Evolutionary conservation across 495 filamentous ascomycete species (phyloP).

Genomic region (Talaromyces trachyspermus): DNA sequence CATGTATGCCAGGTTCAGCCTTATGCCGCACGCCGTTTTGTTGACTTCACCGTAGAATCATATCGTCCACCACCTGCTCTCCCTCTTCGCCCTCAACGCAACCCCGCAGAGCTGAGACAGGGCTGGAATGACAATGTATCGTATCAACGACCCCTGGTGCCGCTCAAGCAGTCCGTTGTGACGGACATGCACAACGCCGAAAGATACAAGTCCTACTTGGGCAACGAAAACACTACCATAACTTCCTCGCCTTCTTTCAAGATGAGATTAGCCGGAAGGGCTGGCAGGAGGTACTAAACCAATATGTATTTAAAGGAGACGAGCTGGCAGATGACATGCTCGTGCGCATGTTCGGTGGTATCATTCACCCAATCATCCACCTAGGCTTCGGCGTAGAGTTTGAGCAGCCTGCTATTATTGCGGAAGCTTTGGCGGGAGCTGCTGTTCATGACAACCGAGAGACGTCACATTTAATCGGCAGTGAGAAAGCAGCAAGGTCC

Average conservation of each 20-base stretch:
- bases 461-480: conserved; percentile 10
- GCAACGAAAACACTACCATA: no score
- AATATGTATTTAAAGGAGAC: conserved; percentile 21
- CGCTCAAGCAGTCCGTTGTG: no score
- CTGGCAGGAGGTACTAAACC: conserved; percentile 24
- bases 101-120: no score
- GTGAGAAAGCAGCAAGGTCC: conserved; percentile 13
- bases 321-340: conserved; percentile 20
- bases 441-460: conserved; percentile 18
- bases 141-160: no score
- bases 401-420: conserved; percentile 25
- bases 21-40: no score
- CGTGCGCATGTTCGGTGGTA: conserved; percentile 19
- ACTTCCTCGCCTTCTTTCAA: conserved; percentile 29
- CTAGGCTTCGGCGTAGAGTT: conserved; percentile 35
- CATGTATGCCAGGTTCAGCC: no score
- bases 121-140: no score
- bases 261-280: conserved; percentile 17
- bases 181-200: no score
- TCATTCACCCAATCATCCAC: conserved; percentile 31
- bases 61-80: no score
- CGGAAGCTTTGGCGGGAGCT: conserved; percentile 31
- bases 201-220: no score
- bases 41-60: no score
- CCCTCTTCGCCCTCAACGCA: no score